Evolutionary conservation across 2,329 filamentous ascomycete species (phyloP).

Genomic region (Lachnum nothofagi): DNA sequence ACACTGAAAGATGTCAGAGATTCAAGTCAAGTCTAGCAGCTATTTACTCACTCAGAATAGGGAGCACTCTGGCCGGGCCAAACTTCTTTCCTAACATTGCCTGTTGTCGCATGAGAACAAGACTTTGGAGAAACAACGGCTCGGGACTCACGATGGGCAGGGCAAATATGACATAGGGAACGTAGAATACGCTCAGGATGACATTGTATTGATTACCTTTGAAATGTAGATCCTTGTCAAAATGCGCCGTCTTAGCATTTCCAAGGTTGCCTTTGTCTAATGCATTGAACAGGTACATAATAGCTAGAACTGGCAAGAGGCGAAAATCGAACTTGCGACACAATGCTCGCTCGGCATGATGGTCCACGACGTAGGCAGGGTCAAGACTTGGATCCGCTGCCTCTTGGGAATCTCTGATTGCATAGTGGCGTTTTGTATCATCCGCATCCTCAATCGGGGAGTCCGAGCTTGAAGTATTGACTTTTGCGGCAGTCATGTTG

Average conservation of each 20-base stretch:
- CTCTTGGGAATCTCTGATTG: constrained; percentile 6
- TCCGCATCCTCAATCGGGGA: constrained; percentile 6
- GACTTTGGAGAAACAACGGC: not conserved
- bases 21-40: not conserved
- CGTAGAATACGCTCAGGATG: constrained; percentile 66
- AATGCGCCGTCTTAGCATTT: constrained; percentile 48
- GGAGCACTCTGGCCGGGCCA: constrained; percentile 58
- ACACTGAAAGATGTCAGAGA: constrained; percentile 39
- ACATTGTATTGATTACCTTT: constrained; percentile 62
- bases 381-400: constrained; percentile 8
- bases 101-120: constrained; percentile 28
- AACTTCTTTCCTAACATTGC: constrained; percentile 63
- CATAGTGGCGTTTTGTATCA: constrained; percentile 10
- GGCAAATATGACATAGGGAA: constrained; percentile 67
- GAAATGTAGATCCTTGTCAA: constrained; percentile 51
- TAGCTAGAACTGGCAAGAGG: constrained; percentile 48
- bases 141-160: constrained; percentile 46
- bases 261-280: constrained; percentile 49
- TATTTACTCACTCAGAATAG: constrained; percentile 46
- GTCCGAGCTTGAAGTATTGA: not conserved
- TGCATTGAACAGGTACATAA: constrained; percentile 49
- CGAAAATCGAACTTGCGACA: constrained; percentile 52
- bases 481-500: not conserved
- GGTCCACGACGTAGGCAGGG: constrained; percentile 33
- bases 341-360: constrained; percentile 44